Percentiles rank a stretch among this genome's conserved stretches.
These are phyloP conservation scores for Plasmodium gaboni DNA, from an alignment of 169 alveolate species.

Conservation along the genomic window DNA sequence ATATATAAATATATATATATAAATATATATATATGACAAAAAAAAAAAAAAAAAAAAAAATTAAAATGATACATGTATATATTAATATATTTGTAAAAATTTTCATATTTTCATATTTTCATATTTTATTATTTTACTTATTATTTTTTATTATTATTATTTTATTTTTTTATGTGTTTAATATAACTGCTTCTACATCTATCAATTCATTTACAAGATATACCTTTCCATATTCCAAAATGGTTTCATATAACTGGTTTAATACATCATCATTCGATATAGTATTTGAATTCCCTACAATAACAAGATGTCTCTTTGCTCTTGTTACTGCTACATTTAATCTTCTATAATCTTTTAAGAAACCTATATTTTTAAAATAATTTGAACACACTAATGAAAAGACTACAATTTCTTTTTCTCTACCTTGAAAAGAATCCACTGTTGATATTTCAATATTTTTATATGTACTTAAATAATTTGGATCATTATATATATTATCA, in stretches of 20 bases:
- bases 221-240: conserved; percentile 32
- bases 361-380: conserved; percentile 82
- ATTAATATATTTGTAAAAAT: no score
- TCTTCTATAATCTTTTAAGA: conserved; percentile 87
- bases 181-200: conserved; percentile 37
- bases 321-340: conserved; percentile 91
- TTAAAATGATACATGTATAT: not conserved
- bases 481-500: conserved; percentile 31
- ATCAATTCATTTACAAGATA: conserved; percentile 56
- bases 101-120: no score
- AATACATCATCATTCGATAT: conserved; percentile 66
- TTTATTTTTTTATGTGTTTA: no score
- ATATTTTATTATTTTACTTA: no score
- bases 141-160: no score
- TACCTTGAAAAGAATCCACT: conserved; percentile 77
- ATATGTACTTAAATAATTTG: conserved; percentile 12
- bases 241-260: conserved; percentile 60
- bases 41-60: not conserved
- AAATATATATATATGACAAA: not conserved
- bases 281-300: conserved; percentile 87
- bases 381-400: conserved; percentile 74
- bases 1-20: not conserved
- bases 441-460: conserved; percentile 62
- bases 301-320: conserved; percentile 85
- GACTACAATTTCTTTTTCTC: conserved; percentile 77